Base-by-base conservation (phyloP, 2,329 filamentous ascomycete species). In the Stemphylium vesicarium region DNA sequence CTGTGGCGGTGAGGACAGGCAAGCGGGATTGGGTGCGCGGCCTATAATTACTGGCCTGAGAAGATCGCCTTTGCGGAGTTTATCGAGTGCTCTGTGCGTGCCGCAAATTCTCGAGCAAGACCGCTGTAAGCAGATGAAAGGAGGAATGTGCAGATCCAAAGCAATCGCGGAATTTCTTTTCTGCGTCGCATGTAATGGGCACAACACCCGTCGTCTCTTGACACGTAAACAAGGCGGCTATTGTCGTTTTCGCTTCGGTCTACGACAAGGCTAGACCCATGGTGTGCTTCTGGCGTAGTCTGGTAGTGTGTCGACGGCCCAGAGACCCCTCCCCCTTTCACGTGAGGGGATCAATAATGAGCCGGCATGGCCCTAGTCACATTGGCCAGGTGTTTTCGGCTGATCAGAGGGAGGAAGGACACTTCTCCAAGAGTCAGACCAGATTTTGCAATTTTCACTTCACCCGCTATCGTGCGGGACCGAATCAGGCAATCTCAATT, bases 331-430 rank as follows among this genome's bases (percentile, higher is more conserved):
- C 53, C 67, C 65, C 63, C 68, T 71, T 72, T 69, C 67, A 70
- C 66, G 68, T 70, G 69, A 64, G 51, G 15, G n/a, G 26, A 40
- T 41, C 58, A 44, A 61, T 55, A 63, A 48, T 63, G 56, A 60
- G 60, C 60, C 56, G 62, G 57, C 58, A 60, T 48, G 55, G 61
- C 58, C 58, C 63, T 64, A 59, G 62, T 55, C 54, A 53, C 53
- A 59, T 64, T 44, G 52, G 52, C 46, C 52, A 50, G 52, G 46
- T 54, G 52, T 66, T 66, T 70, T 73, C 69, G 69, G 69, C 69
- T 71, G 68, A 72, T 63, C 60, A 60, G 49, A 62, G 44, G 57
- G 57, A 62, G 64, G 57, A 54, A 50, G 56, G 55, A 50, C 50
- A 32, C 32, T 31, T 44, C 38, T 49, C 18, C 47, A 43, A 53